Conservation (phyloP, 2,329 filamentous ascomycete genomes). For the Arthrobotrys conoides region DNA sequence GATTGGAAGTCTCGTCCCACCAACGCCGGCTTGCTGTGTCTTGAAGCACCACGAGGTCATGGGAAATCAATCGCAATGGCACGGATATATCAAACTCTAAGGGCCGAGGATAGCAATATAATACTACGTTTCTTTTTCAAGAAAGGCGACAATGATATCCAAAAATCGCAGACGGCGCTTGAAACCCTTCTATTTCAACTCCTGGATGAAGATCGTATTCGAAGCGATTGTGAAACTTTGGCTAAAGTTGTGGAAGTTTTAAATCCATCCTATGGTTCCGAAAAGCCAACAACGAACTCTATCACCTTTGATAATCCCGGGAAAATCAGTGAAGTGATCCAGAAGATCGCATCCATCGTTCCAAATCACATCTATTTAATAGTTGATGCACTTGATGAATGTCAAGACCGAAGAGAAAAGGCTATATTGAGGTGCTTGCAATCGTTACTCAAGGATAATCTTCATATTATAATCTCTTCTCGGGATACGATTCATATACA, state of each 20-base stretch:
- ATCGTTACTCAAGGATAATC: background rate
- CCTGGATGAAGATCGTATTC: background rate
- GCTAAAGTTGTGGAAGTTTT: slow-evolving; percentile 12
- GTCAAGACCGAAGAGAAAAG: slow-evolving; percentile 31
- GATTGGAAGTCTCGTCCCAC: slow-evolving; percentile 4
- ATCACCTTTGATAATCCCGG: background rate
- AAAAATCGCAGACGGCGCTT: slow-evolving; percentile 20
- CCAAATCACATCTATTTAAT: slow-evolving; percentile 20
- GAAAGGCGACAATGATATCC: slow-evolving; percentile 39
- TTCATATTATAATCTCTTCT: slow-evolving; percentile 38
- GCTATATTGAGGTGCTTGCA: background rate
- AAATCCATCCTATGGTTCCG: slow-evolving; percentile 15
- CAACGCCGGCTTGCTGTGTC: background rate
- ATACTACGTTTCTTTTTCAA: slow-evolving; percentile 46
- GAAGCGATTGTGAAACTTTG: background rate
- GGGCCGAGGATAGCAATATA: background rate
- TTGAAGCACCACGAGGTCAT: slow-evolving; percentile 37
- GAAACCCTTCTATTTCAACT: slow-evolving; percentile 36
- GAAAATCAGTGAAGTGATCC: slow-evolving; percentile 2
- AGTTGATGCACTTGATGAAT: slow-evolving; percentile 43
- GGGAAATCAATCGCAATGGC: slow-evolving; percentile 47
- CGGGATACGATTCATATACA: slow-evolving; percentile 32
- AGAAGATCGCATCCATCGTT: background rate
- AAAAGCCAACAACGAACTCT: background rate
- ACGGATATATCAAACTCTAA: slow-evolving; percentile 5